Percentiles rank a stretch among this genome's conserved stretches.
phyloP scores from a whole-genome alignment of 2,329 filamentous ascomycete species.

The Colletotrichum tanaceti region DNA sequence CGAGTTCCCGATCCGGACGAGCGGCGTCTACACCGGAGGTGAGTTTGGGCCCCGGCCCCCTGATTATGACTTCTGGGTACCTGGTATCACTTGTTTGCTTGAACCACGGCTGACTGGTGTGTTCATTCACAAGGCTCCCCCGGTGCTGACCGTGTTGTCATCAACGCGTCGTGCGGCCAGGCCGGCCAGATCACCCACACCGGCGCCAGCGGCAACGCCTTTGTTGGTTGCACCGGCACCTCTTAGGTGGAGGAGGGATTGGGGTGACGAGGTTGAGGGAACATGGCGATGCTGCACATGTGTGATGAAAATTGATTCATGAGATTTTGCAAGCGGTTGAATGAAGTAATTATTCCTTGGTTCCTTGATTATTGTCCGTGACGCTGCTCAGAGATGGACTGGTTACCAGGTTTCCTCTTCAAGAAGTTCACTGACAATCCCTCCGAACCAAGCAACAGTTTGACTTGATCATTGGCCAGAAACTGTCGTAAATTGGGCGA shows the following conservation, averaged over 20 bases:
- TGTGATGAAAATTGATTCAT: neutral
- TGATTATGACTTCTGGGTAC: neutral
- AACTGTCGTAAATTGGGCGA: no score
- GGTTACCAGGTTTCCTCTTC: no score
- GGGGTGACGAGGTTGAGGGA: neutral
- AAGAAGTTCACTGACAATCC: no score
- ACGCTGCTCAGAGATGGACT: neutral
- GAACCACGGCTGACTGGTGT: neutral
- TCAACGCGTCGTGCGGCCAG: slow-evolving; percentile 67
- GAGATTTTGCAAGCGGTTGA: neutral
- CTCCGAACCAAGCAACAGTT: no score
- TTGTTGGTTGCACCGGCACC: slow-evolving; percentile 61
- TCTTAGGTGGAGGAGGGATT: neutral
- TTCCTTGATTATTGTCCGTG: neutral
- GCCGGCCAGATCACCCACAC: slow-evolving; percentile 78
- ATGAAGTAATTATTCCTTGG: no score
- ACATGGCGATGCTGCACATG: neutral
- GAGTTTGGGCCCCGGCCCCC: slow-evolving; percentile 42
- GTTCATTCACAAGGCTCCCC: slow-evolving; percentile 67
- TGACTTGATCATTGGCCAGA: no score
- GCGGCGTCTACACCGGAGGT: slow-evolving; percentile 69
- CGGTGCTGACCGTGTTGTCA: slow-evolving; percentile 74
- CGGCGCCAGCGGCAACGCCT: slow-evolving; percentile 75
- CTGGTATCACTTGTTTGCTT: neutral
- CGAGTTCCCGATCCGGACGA: slow-evolving; percentile 71